Conservation (phyloP, 2,329 filamentous ascomycete species). For the Erysiphe neolycopersici region DNA sequence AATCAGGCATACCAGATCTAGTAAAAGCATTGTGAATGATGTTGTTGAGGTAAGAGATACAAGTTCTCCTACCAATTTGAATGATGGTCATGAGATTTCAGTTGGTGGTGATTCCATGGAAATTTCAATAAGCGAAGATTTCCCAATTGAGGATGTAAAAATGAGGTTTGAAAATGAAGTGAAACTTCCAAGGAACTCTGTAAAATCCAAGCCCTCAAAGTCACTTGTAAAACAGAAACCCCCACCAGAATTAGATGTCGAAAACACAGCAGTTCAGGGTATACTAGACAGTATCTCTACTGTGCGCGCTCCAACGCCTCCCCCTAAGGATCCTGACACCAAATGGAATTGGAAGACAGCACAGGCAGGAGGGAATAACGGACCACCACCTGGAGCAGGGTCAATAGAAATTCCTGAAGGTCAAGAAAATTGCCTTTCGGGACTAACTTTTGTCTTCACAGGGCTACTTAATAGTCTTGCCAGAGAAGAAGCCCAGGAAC, state of each 20-base stretch:
- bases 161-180: conserved; percentile 22
- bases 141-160: too few species aligned
- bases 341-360: conserved; percentile 63
- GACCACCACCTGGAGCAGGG: conserved; percentile 34
- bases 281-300: conserved; percentile 75
- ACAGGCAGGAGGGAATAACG: conserved; percentile 25
- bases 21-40: conserved; percentile 9
- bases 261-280: conserved; percentile 47
- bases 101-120: too few species aligned
- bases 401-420: conserved; percentile 53
- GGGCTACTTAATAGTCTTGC: conserved; percentile 58
- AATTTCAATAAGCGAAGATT: too few species aligned
- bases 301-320: conserved; percentile 60
- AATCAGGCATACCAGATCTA: conserved; percentile 4
- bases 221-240: conserved; percentile 13
- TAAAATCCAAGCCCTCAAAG: conserved; percentile 12
- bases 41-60: too few species aligned
- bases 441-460: conserved; percentile 85
- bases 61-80: too few species aligned
- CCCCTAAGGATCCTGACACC: conserved; percentile 35
- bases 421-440: conserved; percentile 67
- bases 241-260: conserved; percentile 31
- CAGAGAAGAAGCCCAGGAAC: conserved; percentile 56
- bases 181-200: conserved; percentile 27
- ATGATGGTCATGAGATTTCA: too few species aligned